Evolutionary conservation across 2,329 filamentous ascomycete species (phyloP), one percentile per base, ranked within the genome.

Genomic region (Ceratocystis diversiconidia): DNA sequence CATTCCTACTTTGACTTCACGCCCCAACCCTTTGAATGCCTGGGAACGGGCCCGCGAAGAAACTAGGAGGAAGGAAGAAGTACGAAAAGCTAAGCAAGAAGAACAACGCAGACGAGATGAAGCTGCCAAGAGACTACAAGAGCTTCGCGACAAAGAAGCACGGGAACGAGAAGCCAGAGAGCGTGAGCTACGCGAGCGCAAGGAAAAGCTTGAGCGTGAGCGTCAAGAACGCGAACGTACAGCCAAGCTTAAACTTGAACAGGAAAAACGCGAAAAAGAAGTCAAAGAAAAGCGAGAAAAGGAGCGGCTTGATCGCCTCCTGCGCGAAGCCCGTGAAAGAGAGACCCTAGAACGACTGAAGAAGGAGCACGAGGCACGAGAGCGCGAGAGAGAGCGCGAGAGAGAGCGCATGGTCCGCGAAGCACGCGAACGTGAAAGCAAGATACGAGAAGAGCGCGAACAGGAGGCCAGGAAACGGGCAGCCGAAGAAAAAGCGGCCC

Each of bases 11-110:
- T 22, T 36, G 28, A 30, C 52, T 28, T 19, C 19, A 28, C 59
- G 46, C 4, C 46, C 62, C 17, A 67, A 62, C 55, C 65, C 65
- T 12, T 22, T 67, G 25, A 67, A 67, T 36, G 77, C 82, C 0
- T 88, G 86, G 86, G 85, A 88, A 70, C 87, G 83, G 72, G 86
- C 85, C 2, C 78, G 85, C 64, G 86, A 89, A 71, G 85, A 88
- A 69, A 86, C 82, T 22, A 78, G 82, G 55, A 81, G 78, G 66
- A 80, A 80, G 65, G 85, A 87, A 69, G 85, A 86, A 69, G 84
- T 87, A 69, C 83, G 84, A 10, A 85, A 80, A 70, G 76, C 76
- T 1, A 80, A 78, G 68, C 83, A 85, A 69, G 83, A 82, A 2
- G 85, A 87, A 68, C 79, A 82, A 68, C 82, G 83, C 69, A 78